Evolutionary conservation across 1,139 yeast genomes (phyloP).

Genomic region (Hanseniaspora uvarum): DNA sequence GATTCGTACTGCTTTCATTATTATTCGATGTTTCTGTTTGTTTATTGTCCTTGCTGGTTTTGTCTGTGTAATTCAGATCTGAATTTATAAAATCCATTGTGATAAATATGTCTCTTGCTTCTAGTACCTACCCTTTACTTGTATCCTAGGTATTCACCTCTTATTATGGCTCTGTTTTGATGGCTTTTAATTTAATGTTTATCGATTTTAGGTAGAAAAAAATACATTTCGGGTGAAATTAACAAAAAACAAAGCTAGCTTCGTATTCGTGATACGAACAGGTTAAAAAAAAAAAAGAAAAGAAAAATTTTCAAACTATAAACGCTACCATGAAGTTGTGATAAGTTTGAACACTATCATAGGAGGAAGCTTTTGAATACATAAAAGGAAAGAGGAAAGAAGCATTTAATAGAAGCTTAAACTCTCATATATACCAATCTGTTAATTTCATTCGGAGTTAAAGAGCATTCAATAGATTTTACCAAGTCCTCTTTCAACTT

Average conservation of each 20-base stretch:
- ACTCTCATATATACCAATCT: constrained; percentile 45
- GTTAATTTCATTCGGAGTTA: constrained; percentile 65
- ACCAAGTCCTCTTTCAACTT: constrained; percentile 32
- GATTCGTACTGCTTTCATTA: neutral
- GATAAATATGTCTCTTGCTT: neutral
- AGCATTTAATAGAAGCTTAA: neutral
- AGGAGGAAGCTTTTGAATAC: neutral
- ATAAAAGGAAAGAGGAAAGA: no score
- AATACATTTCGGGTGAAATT: constrained; percentile 1
- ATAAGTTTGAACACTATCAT: neutral
- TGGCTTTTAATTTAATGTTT: neutral
- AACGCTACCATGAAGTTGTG: neutral
- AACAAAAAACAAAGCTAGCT: constrained; percentile 23
- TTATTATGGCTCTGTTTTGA: neutral
- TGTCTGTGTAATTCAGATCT: neutral
- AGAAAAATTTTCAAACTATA: neutral
- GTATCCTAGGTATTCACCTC: neutral
- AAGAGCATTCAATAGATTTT: constrained; percentile 63
- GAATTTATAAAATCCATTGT: constrained; percentile 11
- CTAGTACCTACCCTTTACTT: neutral
- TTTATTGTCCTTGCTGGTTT: neutral
- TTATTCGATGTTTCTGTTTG: neutral
- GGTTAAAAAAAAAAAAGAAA: constrained; percentile 12
- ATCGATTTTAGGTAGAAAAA: constrained; percentile 1
- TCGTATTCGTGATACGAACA: constrained; percentile 13